Percentiles rank a stretch among this genome's conserved stretches.
Evolutionary conservation across 2,329 filamentous ascomycete species (phyloP).

Genomic region (Penicillium sp.): DNA sequence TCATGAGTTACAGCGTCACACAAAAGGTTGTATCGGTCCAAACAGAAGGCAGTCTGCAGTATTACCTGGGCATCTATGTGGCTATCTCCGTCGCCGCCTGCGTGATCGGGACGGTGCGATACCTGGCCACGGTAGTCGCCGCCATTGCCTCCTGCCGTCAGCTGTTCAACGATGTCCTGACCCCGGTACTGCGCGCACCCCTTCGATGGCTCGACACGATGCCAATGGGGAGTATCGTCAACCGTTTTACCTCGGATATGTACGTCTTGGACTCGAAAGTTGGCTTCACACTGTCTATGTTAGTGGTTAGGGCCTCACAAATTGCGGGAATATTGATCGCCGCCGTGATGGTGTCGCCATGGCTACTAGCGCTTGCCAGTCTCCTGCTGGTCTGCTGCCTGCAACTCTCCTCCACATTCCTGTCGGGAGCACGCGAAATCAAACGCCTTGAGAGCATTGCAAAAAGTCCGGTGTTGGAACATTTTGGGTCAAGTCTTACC

Average conservation of each 20-base stretch:
- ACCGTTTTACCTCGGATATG: slow-evolving; percentile 67
- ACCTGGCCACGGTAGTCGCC: too few species aligned
- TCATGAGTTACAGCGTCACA: too few species aligned
- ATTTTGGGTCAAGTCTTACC: slow-evolving; percentile 65
- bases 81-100: too few species aligned
- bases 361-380: too few species aligned
- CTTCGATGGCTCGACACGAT: slow-evolving; percentile 73
- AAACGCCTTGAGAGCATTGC: slow-evolving; percentile 70
- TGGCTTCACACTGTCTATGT: slow-evolving; percentile 56
- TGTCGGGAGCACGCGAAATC: slow-evolving; percentile 29
- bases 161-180: slow-evolving; percentile 63
- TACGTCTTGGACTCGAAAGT: slow-evolving; percentile 64
- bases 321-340: slow-evolving; percentile 50
- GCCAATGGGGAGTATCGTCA: slow-evolving; percentile 67
- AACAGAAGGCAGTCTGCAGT: too few species aligned
- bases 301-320: slow-evolving; percentile 61
- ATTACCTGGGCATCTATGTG: too few species aligned
- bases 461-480: slow-evolving; percentile 72
- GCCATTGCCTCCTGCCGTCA: too few species aligned
- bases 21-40: too few species aligned
- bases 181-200: slow-evolving; percentile 63
- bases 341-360: neutral
- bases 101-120: too few species aligned
- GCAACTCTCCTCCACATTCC: too few species aligned
- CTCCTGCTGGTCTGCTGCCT: neutral